A percentile compares a stretch with the other conserved stretches of the same genome.
phyloP scores from a whole-genome alignment of 2,329 filamentous ascomycete genomes.

The Cercospora sp. region DNA sequence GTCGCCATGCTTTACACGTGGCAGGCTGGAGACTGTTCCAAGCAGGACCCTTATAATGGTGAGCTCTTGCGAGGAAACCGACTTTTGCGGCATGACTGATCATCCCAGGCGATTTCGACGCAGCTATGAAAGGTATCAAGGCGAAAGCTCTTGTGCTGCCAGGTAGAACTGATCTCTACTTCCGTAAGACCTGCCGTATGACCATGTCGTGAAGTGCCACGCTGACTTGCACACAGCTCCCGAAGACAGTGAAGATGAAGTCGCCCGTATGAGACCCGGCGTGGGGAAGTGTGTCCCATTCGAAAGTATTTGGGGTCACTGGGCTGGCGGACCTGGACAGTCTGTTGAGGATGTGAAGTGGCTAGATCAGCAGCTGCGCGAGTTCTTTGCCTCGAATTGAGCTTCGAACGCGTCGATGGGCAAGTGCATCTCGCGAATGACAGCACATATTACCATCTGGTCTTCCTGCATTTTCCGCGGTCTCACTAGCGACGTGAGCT shows the following conservation, averaged over 20 bases:
- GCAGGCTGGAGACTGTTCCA: slow-evolving; percentile 71
- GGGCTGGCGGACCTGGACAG: slow-evolving; percentile 65
- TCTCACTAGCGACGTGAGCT: neutral
- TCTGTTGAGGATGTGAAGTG: slow-evolving; percentile 70
- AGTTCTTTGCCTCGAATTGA: slow-evolving; percentile 49
- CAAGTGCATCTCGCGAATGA: neutral
- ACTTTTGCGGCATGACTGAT: slow-evolving; percentile 30
- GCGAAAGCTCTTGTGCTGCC: slow-evolving; percentile 72
- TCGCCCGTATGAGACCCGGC: slow-evolving; percentile 60
- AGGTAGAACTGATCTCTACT: slow-evolving; percentile 73
- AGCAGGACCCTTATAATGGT: slow-evolving; percentile 66
- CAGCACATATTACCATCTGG: neutral
- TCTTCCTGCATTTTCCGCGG: neutral
- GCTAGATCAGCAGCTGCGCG: slow-evolving; percentile 63
- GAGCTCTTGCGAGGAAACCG: neutral
- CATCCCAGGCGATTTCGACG: slow-evolving; percentile 34
- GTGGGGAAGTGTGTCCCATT: slow-evolving; percentile 53
- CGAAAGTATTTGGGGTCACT: slow-evolving; percentile 60
- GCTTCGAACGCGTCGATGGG: neutral
- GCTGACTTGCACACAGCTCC: slow-evolving; percentile 49
- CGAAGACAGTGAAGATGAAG: slow-evolving; percentile 75
- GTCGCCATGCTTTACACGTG: slow-evolving; percentile 75
- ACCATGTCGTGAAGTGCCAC: neutral
- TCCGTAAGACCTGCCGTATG: slow-evolving; percentile 53
- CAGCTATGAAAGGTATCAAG: slow-evolving; percentile 67